Evolutionary conservation across 2,329 filamentous ascomycete genomes (phyloP), one percentile per base, ranked within the genome.

Genomic region (Septoria linicola): DNA sequence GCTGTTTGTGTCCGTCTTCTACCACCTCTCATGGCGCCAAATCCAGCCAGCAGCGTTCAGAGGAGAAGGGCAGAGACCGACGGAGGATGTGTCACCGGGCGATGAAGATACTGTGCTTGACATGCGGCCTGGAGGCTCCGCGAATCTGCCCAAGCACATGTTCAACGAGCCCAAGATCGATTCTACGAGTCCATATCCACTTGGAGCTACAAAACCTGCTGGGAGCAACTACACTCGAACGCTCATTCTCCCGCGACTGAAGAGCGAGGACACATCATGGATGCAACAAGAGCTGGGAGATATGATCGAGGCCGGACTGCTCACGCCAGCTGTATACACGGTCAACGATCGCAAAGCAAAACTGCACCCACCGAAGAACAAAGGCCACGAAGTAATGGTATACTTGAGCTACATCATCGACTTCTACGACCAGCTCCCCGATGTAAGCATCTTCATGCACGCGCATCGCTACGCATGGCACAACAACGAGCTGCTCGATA

Each of bases 391-490:
- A 67, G 81, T 79, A 27, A 78, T 81, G 69, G 76, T 81, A 6
- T 84, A 85, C 63, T 72, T 83, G 31, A 79, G 75, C 32, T 84
- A 81, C 66, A 76, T 85, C 60, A 76, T 82, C 60, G 80, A 83
- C 63, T 75, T 79, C 64, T 85, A 85, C 68, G 74, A 84, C 55
- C 61, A 72, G 3, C 73, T 85, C 3, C 76, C 80, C 2, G 80
- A 82, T 47, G 73, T 83, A 54, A 72, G 73, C 25, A 76, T 85
- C 57, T 83, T 86, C 68, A 77, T 82, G 66, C 82, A 85, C 62
- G 75, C 79, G 16, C 78, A 84, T 57, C 77, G 81, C 36, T 69
- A 69, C 25, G 72, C 78, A 40, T 82, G 80, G 80, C 80, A 83
- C 63, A 81, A 81, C 60, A 78, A 82, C 57, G 74, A 77, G 43